These are phyloP conservation scores for Groenewaldozyma auringiensis DNA, from an alignment of 1,139 yeast species.

Conservation along the genomic window DNA sequence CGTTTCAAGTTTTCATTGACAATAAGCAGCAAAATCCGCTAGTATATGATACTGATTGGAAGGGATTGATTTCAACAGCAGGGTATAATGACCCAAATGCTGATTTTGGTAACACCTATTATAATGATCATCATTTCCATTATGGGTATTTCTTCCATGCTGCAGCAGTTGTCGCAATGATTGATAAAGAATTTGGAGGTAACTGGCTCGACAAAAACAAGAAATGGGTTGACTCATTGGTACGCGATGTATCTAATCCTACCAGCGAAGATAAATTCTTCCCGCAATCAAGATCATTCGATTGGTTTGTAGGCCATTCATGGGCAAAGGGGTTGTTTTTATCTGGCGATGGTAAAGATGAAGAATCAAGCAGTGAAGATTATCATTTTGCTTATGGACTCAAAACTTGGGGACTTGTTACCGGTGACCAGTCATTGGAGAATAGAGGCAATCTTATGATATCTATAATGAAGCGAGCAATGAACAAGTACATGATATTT, in stretches of 20 bases:
- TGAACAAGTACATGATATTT: slow-evolving; percentile 56
- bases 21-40: slow-evolving; percentile 51
- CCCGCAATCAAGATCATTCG: slow-evolving; percentile 66
- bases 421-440: slow-evolving; percentile 58
- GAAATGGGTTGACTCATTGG: slow-evolving; percentile 50
- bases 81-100: slow-evolving; percentile 39
- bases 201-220: slow-evolving; percentile 55
- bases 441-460: slow-evolving; percentile 63
- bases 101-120: slow-evolving; percentile 57
- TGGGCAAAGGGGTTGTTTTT: slow-evolving; percentile 70
- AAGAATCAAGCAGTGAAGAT: slow-evolving; percentile 71
- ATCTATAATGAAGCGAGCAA: slow-evolving; percentile 49
- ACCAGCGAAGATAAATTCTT: slow-evolving; percentile 47
- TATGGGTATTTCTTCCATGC: slow-evolving; percentile 67
- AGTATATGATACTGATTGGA: slow-evolving; percentile 58
- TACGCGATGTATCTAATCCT: slow-evolving; percentile 71
- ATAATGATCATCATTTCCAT: slow-evolving; percentile 72
- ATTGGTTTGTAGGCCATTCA: slow-evolving; percentile 73
- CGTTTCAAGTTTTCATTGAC: slow-evolving; percentile 43
- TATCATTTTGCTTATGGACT: slow-evolving; percentile 61
- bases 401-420: slow-evolving; percentile 64
- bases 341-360: slow-evolving; percentile 65
- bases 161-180: slow-evolving; percentile 60
- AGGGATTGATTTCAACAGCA: slow-evolving; percentile 55
- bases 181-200: slow-evolving; percentile 52